Conservation (phyloP, 1,284 basidiomycete species). For the Pholiota adiposa region DNA sequence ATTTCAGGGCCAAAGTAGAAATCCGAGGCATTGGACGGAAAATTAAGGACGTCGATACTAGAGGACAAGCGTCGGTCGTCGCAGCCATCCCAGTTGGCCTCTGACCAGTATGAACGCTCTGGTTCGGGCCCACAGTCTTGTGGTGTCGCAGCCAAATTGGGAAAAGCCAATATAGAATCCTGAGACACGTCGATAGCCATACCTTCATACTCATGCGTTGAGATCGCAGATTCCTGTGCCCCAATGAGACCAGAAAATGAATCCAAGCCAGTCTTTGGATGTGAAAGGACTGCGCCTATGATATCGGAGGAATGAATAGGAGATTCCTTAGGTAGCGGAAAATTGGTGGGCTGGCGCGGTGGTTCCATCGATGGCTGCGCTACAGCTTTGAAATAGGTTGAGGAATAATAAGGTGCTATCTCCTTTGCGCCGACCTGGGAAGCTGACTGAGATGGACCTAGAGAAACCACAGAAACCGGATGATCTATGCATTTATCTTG, state of each 20-base stretch:
- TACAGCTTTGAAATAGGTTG: conserved; percentile 15
- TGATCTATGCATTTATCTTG: background rate
- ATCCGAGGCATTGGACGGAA: background rate
- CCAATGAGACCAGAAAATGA: background rate
- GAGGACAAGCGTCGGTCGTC: background rate
- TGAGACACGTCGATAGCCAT: background rate
- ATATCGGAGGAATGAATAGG: background rate
- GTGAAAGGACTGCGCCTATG: background rate
- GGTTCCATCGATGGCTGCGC: background rate
- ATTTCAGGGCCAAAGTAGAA: background rate
- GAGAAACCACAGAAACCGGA: conserved; percentile 34
- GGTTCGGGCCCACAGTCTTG: background rate
- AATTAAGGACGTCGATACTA: background rate
- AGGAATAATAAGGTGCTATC: conserved; percentile 2
- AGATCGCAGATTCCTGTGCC: background rate
- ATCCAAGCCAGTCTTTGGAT: background rate
- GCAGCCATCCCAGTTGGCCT: background rate
- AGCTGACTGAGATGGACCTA: conserved; percentile 58
- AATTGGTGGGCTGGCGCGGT: background rate
- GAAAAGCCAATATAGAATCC: background rate
- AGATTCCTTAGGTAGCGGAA: background rate
- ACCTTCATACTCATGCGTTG: background rate
- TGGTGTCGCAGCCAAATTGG: background rate
- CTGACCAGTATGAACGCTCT: conserved; percentile 3
- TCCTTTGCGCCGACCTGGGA: conserved; percentile 39